Evolutionary conservation across 345 rosid genomes (phyloP).

Genomic region (Erucastrum elatum): DNA sequence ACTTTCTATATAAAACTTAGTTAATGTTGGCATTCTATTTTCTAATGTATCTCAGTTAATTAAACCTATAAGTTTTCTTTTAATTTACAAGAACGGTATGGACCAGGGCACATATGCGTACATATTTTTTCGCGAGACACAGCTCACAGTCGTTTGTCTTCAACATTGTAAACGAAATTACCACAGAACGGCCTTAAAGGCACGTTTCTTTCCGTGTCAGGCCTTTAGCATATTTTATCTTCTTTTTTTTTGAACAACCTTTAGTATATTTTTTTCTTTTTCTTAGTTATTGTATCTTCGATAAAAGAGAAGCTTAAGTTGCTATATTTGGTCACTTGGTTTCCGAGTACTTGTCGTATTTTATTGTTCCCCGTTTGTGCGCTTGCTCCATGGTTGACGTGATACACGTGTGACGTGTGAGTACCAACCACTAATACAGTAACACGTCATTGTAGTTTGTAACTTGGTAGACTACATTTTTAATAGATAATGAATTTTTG

Average conservation of each 20-base stretch:
- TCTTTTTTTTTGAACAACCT: no score
- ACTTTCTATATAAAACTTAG: no score
- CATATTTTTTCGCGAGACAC: neutral
- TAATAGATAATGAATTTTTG: no score
- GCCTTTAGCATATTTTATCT: no score
- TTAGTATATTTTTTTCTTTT: no score
- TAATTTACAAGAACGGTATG: neutral
- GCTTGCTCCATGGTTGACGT: neutral
- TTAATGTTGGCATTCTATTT: neutral
- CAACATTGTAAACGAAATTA: neutral
- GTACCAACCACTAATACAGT: neutral
- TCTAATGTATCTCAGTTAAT: neutral
- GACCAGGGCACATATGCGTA: neutral
- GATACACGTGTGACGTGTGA: neutral
- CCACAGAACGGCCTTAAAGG: neutral
- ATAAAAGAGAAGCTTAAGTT: no score
- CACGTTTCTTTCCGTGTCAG: neutral
- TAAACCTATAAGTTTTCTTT: neutral
- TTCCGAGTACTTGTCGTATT: neutral
- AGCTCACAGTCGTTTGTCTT: neutral
- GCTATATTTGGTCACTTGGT: neutral
- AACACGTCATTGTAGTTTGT: slow-evolving; percentile 1
- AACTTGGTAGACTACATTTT: neutral
- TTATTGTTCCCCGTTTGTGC: neutral
- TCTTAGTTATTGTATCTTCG: no score